A percentile compares a stretch with the other conserved stretches of the same genome.
Conservation (phyloP, 805 yeast genomes). For the Pichia sporocuriosa region DNA sequence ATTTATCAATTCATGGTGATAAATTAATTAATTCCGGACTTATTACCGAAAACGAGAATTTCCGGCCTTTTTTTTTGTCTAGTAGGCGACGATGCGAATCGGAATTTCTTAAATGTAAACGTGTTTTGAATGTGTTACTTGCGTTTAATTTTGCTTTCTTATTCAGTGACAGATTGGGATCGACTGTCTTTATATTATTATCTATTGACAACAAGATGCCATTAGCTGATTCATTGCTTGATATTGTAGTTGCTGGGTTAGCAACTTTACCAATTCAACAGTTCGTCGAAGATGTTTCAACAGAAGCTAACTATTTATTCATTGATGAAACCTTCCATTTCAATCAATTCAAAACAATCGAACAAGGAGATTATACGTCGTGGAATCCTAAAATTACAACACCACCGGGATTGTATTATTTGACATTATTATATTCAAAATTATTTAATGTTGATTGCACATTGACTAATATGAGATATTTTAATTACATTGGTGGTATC, state of each 20-base stretch:
- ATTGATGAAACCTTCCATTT: constrained; percentile 85
- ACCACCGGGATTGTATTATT: constrained; percentile 82
- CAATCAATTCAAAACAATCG: constrained; percentile 66
- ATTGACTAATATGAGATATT: constrained; percentile 39
- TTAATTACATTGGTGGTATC: constrained; percentile 64
- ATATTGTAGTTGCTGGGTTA: constrained; percentile 11
- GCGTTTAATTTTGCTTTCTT: too few species aligned
- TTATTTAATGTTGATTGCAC: constrained; percentile 27
- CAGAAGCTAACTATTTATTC: constrained; percentile 28
- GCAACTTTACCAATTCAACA: constrained; percentile 15
- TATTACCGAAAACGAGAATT: too few species aligned
- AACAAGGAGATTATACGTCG: constrained; percentile 47
- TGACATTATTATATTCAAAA: constrained; percentile 36
- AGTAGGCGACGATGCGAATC: too few species aligned
- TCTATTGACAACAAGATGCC: too few species aligned
- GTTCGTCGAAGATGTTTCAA: constrained; percentile 18
- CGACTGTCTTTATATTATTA: too few species aligned
- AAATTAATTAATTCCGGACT: too few species aligned
- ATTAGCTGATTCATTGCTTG: constrained; percentile 13
- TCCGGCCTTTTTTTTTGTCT: too few species aligned
- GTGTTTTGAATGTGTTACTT: too few species aligned
- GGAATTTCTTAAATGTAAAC: too few species aligned
- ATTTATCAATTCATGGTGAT: too few species aligned
- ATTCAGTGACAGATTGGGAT: too few species aligned
- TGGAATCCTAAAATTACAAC: constrained; percentile 95